Evolutionary conservation across 805 yeast genomes (phyloP).

Genomic region (Candida chilensis): DNA sequence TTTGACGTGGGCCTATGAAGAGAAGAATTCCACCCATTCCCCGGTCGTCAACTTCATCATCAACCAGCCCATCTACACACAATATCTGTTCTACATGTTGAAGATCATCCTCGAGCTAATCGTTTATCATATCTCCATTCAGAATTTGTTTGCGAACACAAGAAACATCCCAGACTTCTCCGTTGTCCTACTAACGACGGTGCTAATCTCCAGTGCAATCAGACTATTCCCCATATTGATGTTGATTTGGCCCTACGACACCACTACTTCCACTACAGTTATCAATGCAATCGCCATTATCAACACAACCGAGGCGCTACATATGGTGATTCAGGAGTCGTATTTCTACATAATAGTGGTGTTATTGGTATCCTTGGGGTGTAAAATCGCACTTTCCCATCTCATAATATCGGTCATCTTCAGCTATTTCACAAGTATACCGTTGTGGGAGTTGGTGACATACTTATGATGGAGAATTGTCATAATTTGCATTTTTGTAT

Average conservation of each 20-base stretch:
- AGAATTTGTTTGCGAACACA: constrained; percentile 6
- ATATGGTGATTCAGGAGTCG: too few relatives aligned
- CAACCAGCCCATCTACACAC: constrained; percentile 27
- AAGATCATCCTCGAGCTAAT: constrained; percentile 40
- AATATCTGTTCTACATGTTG: constrained; percentile 47
- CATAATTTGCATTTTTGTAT: too few relatives aligned
- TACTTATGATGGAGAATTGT: too few relatives aligned
- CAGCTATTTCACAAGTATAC: too few relatives aligned
- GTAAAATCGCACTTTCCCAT: too few relatives aligned
- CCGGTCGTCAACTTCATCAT: constrained; percentile 13
- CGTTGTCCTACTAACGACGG: constrained; percentile 52
- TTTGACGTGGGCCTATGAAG: constrained; percentile 86
- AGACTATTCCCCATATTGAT: constrained; percentile 84
- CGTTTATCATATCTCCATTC: constrained; percentile 26
- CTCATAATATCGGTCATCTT: too few relatives aligned
- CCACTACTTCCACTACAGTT: constrained; percentile 50
- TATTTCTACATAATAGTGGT: too few relatives aligned
- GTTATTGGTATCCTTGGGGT: too few relatives aligned
- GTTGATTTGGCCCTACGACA: constrained; percentile 95
- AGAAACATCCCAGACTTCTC: constrained; percentile 20
- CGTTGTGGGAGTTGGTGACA: too few relatives aligned
- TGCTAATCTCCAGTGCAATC: constrained; percentile 69
- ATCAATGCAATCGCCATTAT: constrained; percentile 54
- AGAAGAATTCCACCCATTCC: constrained; percentile 35
- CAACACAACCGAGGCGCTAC: constrained; percentile 56